Evolutionary conservation across 139 green algal genomes (phyloP).

Genomic region (Nannochloris sp.): DNA sequence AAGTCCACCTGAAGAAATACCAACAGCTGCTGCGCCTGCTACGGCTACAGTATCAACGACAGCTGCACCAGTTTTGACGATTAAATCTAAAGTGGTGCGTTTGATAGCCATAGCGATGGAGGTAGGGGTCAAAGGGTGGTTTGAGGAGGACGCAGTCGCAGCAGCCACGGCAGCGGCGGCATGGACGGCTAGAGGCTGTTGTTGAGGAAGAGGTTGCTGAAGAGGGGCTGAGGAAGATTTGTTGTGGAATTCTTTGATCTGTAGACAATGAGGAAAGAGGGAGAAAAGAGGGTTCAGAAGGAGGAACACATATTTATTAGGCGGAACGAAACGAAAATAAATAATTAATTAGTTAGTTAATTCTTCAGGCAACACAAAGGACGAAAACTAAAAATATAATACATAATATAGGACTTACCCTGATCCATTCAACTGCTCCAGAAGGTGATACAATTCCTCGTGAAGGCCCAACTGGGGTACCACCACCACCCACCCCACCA

Average conservation of each 20-base stretch:
- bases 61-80: conserved; percentile 7
- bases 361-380: neutral
- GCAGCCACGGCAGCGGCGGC: neutral
- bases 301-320: neutral
- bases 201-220: conserved; percentile 7
- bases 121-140: conserved; percentile 11
- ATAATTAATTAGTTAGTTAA: neutral
- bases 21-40: conserved; percentile 8
- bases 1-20: neutral
- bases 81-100: conserved; percentile 5
- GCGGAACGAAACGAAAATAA: neutral
- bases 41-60: conserved; percentile 9
- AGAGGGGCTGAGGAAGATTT: neutral
- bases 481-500: too few species aligned
- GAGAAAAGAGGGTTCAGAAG: neutral
- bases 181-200: conserved; percentile 6
- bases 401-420: too few species aligned
- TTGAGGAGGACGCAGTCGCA: neutral
- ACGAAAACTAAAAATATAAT: neutral
- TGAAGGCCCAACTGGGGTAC: too few species aligned
- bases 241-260: conserved; percentile 37
- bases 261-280: neutral
- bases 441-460: too few species aligned
- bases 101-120: conserved; percentile 2
- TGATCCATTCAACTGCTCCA: too few species aligned